These are phyloP conservation scores for Papilionanthe hybrid DNA, from an alignment of 116 monocot species.

Conservation along the genomic window DNA sequence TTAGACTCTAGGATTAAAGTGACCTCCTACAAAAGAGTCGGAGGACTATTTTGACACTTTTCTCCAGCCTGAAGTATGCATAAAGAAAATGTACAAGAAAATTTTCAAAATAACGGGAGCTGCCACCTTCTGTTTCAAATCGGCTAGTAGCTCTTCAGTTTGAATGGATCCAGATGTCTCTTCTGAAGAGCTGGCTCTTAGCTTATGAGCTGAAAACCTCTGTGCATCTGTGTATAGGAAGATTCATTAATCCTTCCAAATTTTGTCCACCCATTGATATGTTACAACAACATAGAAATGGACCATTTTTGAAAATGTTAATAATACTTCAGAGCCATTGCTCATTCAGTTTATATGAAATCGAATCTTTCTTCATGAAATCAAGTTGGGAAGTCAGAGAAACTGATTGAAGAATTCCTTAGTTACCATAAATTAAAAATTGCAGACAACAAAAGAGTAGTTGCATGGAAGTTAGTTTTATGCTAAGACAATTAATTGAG, in stretches of 20 bases:
- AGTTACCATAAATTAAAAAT: too few relatives aligned
- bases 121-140: conserved; percentile 75
- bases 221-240: conserved; percentile 29
- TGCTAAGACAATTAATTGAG: too few relatives aligned
- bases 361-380: too few relatives aligned
- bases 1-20: too few relatives aligned
- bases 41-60: too few relatives aligned
- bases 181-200: conserved; percentile 59
- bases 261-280: neutral
- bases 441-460: too few relatives aligned
- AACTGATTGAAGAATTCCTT: too few relatives aligned
- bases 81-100: neutral
- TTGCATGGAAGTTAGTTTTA: neutral
- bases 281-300: neutral
- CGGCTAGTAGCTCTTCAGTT: conserved; percentile 54
- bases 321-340: neutral
- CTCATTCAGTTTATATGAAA: neutral
- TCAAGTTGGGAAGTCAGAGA: too few relatives aligned
- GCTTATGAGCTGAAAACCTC: conserved; percentile 40
- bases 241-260: neutral
- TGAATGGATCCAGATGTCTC: conserved; percentile 44
- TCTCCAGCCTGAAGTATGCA: neutral
- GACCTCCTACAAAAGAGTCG: too few relatives aligned
- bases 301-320: neutral
- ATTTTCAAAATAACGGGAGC: neutral